phyloP scores from a whole-genome alignment of 345 rosid species.

The Eucalyptus tenuipes region DNA sequence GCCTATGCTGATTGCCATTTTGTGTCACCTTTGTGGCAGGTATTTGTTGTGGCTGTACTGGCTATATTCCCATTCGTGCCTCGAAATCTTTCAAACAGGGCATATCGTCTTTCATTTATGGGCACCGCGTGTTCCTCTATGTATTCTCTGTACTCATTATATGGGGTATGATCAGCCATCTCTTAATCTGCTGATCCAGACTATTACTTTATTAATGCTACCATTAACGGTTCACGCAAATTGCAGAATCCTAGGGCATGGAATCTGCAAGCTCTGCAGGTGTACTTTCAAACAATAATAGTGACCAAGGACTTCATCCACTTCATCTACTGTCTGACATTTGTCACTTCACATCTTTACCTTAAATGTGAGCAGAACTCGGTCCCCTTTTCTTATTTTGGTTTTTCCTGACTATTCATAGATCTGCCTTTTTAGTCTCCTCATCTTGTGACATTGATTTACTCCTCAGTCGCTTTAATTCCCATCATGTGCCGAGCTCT shows the following conservation, averaged over 20 bases:
- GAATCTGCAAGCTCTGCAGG: slow-evolving; percentile 87
- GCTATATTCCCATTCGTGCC: slow-evolving; percentile 82
- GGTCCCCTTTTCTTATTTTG: neutral
- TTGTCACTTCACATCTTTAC: slow-evolving; percentile 80
- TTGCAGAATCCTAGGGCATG: slow-evolving; percentile 78
- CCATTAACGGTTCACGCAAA: neutral
- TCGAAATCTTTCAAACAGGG: slow-evolving; percentile 60
- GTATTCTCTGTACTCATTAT: slow-evolving; percentile 73
- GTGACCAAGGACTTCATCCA: slow-evolving; percentile 86
- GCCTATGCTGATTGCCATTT: neutral
- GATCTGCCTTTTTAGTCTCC: neutral
- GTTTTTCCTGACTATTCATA: neutral
- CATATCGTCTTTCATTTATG: slow-evolving; percentile 82
- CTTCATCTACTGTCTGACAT: slow-evolving; percentile 82
- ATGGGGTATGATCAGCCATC: slow-evolving; percentile 53
- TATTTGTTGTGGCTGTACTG: slow-evolving; percentile 76
- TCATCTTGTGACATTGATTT: neutral
- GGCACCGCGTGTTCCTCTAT: slow-evolving; percentile 87
- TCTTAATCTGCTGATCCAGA: neutral
- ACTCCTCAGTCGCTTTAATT: slow-evolving; percentile 72
- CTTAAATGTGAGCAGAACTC: slow-evolving; percentile 62
- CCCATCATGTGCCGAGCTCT: slow-evolving; percentile 79
- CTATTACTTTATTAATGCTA: neutral
- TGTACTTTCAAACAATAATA: slow-evolving; percentile 68
- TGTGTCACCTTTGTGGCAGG: slow-evolving; percentile 32